These are phyloP conservation scores for Diophrys appendiculata DNA, from an alignment of 73 alveolate genomes.

Conservation along the genomic window DNA sequence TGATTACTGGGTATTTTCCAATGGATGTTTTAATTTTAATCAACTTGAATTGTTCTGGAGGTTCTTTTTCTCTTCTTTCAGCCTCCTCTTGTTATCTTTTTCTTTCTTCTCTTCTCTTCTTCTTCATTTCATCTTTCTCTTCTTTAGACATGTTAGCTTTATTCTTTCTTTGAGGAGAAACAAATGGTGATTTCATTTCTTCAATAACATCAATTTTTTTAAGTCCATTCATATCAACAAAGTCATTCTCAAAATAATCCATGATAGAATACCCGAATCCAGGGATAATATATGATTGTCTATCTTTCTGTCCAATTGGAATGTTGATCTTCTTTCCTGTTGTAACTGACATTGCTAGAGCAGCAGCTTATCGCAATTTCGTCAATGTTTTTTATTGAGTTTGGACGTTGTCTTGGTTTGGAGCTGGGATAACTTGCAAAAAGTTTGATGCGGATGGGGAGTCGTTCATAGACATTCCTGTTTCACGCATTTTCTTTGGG, in stretches of 20 bases:
- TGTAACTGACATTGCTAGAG: slow-evolving; percentile 63
- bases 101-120: slow-evolving; percentile 54
- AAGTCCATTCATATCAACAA: slow-evolving; percentile 60
- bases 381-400: slow-evolving; percentile 16
- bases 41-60: slow-evolving; percentile 62
- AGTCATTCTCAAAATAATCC: slow-evolving; percentile 74
- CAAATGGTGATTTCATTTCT: slow-evolving; percentile 70
- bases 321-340: slow-evolving; percentile 53
- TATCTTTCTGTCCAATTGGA: slow-evolving; percentile 13
- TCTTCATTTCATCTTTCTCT: slow-evolving; percentile 45
- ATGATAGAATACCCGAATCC: slow-evolving; percentile 80
- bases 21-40: slow-evolving; percentile 69
- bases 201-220: slow-evolving; percentile 45
- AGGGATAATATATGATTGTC: slow-evolving; percentile 63
- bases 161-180: slow-evolving; percentile 45
- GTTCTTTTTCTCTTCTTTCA: slow-evolving; percentile 65
- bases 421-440: not conserved
- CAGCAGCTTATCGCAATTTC: slow-evolving; percentile 56
- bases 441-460: not conserved
- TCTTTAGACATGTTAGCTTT: slow-evolving; percentile 55
- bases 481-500: not conserved
- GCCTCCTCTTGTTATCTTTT: slow-evolving; percentile 56
- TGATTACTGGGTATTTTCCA: slow-evolving; percentile 65
- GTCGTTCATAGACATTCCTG: not conserved
- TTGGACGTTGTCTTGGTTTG: not conserved